Conservation (phyloP, 1,139 yeast genomes). For the Kodamaea fungicola region DNA sequence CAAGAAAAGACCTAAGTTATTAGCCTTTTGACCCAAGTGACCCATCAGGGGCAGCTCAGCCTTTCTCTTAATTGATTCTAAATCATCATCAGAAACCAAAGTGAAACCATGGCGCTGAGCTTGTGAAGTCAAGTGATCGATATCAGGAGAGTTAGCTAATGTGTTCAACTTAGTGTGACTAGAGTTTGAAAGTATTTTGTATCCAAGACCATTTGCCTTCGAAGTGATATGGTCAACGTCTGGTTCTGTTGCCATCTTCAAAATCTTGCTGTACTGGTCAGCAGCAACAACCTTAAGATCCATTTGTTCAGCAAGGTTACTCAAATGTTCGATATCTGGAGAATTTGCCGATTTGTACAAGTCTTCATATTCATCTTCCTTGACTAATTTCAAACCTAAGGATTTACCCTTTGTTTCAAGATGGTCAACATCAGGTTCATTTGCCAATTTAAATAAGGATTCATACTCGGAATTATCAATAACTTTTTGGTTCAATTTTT, state of each 20-base stretch:
- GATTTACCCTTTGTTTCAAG: conserved; percentile 15
- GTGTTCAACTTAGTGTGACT: conserved; percentile 15
- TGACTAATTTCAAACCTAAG: conserved; percentile 14
- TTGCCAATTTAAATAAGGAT: conserved; percentile 11
- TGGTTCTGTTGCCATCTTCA: conserved; percentile 6
- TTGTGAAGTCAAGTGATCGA: conserved; percentile 11
- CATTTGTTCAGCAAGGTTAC: conserved; percentile 8
- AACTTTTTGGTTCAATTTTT: conserved; percentile 12
- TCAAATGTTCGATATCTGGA: conserved; percentile 14
- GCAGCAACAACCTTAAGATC: conserved; percentile 6
- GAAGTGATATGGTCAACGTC: conserved; percentile 9
- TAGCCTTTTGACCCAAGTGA: conserved; percentile 13
- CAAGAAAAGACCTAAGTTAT: conserved; percentile 15
- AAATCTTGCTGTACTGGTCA: conserved; percentile 14
- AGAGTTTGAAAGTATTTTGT: conserved; percentile 14
- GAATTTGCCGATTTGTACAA: conserved; percentile 11
- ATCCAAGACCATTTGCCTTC: conserved; percentile 6
- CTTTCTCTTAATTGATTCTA: conserved; percentile 5
- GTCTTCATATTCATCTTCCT: conserved; percentile 12
- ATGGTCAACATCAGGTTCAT: conserved; percentile 21
- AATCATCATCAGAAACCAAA: conserved; percentile 4
- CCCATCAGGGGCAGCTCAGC: conserved; percentile 9
- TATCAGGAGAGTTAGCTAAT: conserved; percentile 14
- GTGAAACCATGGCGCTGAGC: conserved; percentile 7
- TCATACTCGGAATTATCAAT: conserved; percentile 14